Evolutionary conservation across 1,139 yeast species (phyloP).

Genomic region (Yamadazyma dendronema): DNA sequence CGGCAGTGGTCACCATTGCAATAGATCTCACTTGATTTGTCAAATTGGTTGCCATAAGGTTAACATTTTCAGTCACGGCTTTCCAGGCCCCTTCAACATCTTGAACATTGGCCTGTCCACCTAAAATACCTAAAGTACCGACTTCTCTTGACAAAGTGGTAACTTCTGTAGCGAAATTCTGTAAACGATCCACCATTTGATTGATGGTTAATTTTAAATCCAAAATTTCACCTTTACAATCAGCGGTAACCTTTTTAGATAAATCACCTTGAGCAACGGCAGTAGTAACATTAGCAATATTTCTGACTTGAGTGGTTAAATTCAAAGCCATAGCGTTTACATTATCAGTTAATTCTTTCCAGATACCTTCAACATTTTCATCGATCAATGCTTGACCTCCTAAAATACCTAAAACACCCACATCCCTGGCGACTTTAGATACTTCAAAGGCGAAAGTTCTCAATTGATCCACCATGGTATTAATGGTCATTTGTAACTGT

Average conservation of each 20-base stretch:
- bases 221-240: slow-evolving; percentile 84
- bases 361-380: slow-evolving; percentile 81
- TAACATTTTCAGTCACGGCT: slow-evolving; percentile 85
- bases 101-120: slow-evolving; percentile 89
- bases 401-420: slow-evolving; percentile 82
- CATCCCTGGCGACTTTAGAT: slow-evolving; percentile 83
- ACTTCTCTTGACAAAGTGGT: slow-evolving; percentile 85
- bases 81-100: slow-evolving; percentile 96
- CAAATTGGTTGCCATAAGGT: slow-evolving; percentile 84
- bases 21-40: slow-evolving; percentile 88
- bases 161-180: slow-evolving; percentile 85
- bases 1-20: slow-evolving; percentile 90
- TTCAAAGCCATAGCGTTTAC: slow-evolving; percentile 90
- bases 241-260: slow-evolving; percentile 82
- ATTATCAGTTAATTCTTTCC: slow-evolving; percentile 87
- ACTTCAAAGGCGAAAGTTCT: slow-evolving; percentile 88
- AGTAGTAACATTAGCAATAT: slow-evolving; percentile 86
- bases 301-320: slow-evolving; percentile 82
- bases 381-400: slow-evolving; percentile 83
- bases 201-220: slow-evolving; percentile 77
- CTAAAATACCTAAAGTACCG: slow-evolving; percentile 85
- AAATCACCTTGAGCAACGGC: slow-evolving; percentile 92
- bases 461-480: slow-evolving; percentile 85
- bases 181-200: slow-evolving; percentile 86
- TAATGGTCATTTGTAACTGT: slow-evolving; percentile 75